Base-by-base conservation (phyloP, 352 stramenopile species). In the Phytophthora chlamydospora region DNA sequence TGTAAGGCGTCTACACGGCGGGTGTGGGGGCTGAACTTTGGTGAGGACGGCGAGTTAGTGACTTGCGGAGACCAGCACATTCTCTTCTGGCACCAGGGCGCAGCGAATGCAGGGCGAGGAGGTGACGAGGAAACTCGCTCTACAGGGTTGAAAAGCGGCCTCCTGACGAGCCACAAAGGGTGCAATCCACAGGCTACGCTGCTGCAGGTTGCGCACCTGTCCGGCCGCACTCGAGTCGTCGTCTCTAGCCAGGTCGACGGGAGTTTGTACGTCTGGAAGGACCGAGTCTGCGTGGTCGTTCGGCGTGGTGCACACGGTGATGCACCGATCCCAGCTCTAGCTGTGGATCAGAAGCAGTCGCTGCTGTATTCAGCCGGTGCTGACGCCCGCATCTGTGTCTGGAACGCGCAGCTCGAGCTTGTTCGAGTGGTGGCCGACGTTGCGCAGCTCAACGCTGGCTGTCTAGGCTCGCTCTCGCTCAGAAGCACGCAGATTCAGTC, bases 261-360 rank as follows among this genome's bases (percentile, higher is more conserved):
- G 1, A 89, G 76, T 52, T 62, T 95, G 11, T 89, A 90, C 42
- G 59, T 88, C 17, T 95, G 86, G 84, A 92, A 90, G 51, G 83
- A 80, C 8, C 73, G 83, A 2, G 65, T 85, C 11, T 90, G 81
- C 43, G 66, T 88, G 11, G 56, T 84, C 16, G 73, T 80, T 29
- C 75, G 79, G 21, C 58, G 61, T 1, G 35, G 78, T 3, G 80
- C 80, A 2, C 83, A 93, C 36, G 50, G 49, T 9, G 48, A 66
- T 6, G 68, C 75, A n/a, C 27, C 71, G 0, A 80, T 88, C 42
- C 76, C 74, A 38, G 68, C 76, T 10, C 51, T 93, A 4, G 58
- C 60, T 0, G 67, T 88, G 4, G 73, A 90, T 55, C 57, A 62
- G 36, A 76, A 77, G 62, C 80, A 75, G 4, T 74, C 75, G 14